Percentiles rank a stretch among this genome's conserved stretches.
Conservation (phyloP, 805 yeast species). For the Spathaspora gorwiae region DNA sequence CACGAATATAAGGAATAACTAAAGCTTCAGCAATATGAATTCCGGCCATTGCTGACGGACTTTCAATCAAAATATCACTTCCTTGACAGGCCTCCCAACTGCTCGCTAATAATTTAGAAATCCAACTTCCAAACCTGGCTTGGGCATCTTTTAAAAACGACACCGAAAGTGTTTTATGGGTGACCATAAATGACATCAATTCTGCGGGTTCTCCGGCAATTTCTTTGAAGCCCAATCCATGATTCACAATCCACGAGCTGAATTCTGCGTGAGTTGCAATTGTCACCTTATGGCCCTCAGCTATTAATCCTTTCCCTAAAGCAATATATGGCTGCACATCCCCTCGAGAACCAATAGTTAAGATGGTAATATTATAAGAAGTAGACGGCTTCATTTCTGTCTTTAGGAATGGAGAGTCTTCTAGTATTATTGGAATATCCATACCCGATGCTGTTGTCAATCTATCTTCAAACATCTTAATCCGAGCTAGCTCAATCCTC, state of each 20-base stretch:
- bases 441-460: conserved; percentile 56
- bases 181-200: conserved; percentile 87
- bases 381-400: conserved; percentile 51
- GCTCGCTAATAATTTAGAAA: conserved; percentile 60
- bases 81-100: conserved; percentile 87
- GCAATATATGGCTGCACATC: conserved; percentile 97
- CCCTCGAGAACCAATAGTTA: conserved; percentile 94
- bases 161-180: conserved; percentile 82
- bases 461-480: conserved; percentile 64
- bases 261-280: conserved; percentile 88
- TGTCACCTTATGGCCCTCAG: conserved; percentile 79
- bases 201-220: conserved; percentile 94
- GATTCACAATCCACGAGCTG: conserved; percentile 61
- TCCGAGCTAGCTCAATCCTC: conserved; percentile 51
- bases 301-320: conserved; percentile 68
- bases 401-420: conserved; percentile 54
- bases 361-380: conserved; percentile 55
- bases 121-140: conserved; percentile 76
- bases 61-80: conserved; percentile 80
- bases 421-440: conserved; percentile 65
- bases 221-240: conserved; percentile 64
- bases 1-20: conserved; percentile 85
- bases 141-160: conserved; percentile 81
- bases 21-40: conserved; percentile 92
- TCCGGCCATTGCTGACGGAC: conserved; percentile 97